Percentiles rank a stretch among this genome's conserved stretches.
phyloP scores from a whole-genome alignment of 805 yeast genomes.

The Yamadazyma laniorum region DNA sequence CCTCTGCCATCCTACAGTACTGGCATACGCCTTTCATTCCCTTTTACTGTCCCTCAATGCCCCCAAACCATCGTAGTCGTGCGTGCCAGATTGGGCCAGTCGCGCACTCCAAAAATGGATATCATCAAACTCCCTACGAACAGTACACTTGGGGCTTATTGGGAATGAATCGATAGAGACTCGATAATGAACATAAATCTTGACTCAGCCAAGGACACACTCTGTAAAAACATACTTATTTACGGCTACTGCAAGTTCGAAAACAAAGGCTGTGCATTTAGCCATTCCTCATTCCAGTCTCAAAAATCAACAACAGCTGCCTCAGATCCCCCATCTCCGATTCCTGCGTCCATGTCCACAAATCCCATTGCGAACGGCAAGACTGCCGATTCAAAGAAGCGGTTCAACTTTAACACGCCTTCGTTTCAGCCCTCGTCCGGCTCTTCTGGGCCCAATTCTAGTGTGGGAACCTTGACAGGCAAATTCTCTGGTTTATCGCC shows the following conservation, averaged over 20 bases:
- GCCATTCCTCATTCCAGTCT: conserved; percentile 39
- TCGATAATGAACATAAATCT: conserved; percentile 36
- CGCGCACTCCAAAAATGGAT: background rate
- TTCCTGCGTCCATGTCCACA: background rate
- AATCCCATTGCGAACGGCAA: background rate
- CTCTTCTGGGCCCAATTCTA: conserved; percentile 14
- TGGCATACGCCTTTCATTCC: no score
- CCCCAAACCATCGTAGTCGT: background rate
- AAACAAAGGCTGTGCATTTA: conserved; percentile 82
- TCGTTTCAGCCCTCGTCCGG: conserved; percentile 37
- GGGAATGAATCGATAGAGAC: conserved; percentile 6
- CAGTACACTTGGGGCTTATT: background rate
- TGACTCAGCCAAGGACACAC: conserved; percentile 69
- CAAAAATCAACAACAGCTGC: conserved; percentile 5
- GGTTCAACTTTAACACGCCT: conserved; percentile 42
- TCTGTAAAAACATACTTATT: conserved; percentile 78
- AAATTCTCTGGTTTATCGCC: conserved; percentile 51
- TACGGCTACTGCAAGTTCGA: conserved; percentile 89
- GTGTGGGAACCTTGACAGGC: conserved; percentile 21
- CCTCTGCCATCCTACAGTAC: no score
- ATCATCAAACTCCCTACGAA: background rate
- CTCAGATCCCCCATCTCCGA: background rate
- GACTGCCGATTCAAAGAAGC: conserved; percentile 15
- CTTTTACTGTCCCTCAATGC: no score
- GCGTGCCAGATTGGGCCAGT: background rate